phyloP scores from a whole-genome alignment of 805 yeast species.

The Candida ficus region DNA sequence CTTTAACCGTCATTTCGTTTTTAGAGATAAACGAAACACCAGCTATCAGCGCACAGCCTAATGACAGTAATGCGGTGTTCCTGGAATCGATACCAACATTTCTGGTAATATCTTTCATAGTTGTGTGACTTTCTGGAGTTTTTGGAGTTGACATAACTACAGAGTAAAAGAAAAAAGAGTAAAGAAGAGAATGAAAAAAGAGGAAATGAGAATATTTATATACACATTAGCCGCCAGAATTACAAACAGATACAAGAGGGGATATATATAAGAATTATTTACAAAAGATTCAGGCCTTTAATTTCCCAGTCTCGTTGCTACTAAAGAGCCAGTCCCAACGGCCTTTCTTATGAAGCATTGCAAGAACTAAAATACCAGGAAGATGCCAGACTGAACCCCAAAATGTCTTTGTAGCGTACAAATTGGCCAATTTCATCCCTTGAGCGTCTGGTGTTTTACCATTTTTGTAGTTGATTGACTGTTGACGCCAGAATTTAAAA shows the following conservation, averaged over 20 bases:
- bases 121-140: too few relatives aligned
- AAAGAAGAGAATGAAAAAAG: too few relatives aligned
- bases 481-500: constrained; percentile 81
- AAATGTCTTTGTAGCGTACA: constrained; percentile 78
- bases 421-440: constrained; percentile 54
- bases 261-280: not conserved
- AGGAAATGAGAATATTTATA: not conserved
- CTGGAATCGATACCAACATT: too few relatives aligned
- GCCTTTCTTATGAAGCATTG: constrained; percentile 93
- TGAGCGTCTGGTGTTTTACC: constrained; percentile 41
- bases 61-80: too few relatives aligned
- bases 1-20: too few relatives aligned
- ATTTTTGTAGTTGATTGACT: constrained; percentile 48
- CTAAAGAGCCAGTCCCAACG: constrained; percentile 78
- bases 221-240: too few relatives aligned
- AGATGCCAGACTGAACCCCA: constrained; percentile 95
- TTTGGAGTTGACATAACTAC: too few relatives aligned
- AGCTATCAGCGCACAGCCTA: too few relatives aligned
- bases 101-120: too few relatives aligned
- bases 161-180: too few relatives aligned
- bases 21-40: too few relatives aligned
- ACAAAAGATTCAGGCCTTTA: not conserved
- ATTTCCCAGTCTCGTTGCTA: constrained; percentile 12
- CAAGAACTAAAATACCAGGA: constrained; percentile 83
- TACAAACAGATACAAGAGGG: too few relatives aligned